Conservation (phyloP, 495 filamentous ascomycete genomes). For the Geoglossum glabrum region DNA sequence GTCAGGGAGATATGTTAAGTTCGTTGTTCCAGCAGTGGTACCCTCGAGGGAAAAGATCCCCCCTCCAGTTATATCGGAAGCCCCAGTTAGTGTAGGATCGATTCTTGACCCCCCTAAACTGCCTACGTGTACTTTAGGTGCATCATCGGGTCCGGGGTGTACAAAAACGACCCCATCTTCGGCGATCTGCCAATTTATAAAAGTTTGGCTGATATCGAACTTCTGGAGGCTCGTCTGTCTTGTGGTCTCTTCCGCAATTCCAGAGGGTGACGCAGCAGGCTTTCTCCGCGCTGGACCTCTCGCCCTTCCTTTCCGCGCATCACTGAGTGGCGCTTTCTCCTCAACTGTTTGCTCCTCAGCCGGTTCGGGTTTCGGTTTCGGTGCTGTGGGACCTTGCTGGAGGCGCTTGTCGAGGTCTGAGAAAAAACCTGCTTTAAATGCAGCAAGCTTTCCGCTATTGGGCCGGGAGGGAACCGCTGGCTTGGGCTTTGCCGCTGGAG, state of each 20-base stretch:
- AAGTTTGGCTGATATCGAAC: background rate
- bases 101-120: background rate
- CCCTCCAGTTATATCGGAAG: background rate
- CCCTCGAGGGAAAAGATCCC: background rate
- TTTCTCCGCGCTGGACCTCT: slow-evolving; percentile 70
- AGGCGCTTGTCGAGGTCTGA: slow-evolving; percentile 74
- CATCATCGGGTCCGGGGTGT: background rate
- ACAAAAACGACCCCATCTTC: slow-evolving; percentile 5
- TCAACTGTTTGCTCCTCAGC: slow-evolving; percentile 28
- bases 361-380: slow-evolving; percentile 40
- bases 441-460: slow-evolving; percentile 67
- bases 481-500: slow-evolving; percentile 37
- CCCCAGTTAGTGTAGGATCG: background rate
- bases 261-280: slow-evolving; percentile 26
- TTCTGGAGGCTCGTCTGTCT: background rate
- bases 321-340: slow-evolving; percentile 52
- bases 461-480: slow-evolving; percentile 68
- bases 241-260: background rate
- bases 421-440: slow-evolving; percentile 76
- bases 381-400: slow-evolving; percentile 55
- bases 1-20: background rate
- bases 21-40: background rate
- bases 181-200: slow-evolving; percentile 6
- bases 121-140: background rate
- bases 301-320: slow-evolving; percentile 78